Percentiles rank a stretch among this genome's conserved stretches.
phyloP scores from a whole-genome alignment of 164 flowering plant species.

The Echeveria elegans region DNA sequence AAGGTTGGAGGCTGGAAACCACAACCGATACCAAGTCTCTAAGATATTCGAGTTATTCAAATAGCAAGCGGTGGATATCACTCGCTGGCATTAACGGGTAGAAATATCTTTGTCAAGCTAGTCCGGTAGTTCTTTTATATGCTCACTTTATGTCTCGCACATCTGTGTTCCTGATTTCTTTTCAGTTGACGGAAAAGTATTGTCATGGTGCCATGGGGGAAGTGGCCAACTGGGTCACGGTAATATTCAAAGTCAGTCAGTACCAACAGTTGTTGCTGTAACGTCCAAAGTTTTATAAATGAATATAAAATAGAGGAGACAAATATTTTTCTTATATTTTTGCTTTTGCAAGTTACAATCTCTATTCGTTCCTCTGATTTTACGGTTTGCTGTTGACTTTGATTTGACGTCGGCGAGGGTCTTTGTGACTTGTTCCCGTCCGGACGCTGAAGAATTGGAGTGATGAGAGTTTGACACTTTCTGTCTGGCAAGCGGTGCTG shows the following conservation, averaged over 20 bases:
- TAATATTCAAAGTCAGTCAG: constrained; percentile 50
- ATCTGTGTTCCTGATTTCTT: constrained; percentile 6
- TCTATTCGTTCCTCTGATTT: no score
- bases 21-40: constrained; percentile 53
- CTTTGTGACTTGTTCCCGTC: no score
- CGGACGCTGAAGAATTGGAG: no score
- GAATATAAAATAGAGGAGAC: no score
- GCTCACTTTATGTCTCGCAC: not conserved
- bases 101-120: not conserved
- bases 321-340: no score
- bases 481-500: no score
- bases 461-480: no score
- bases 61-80: constrained; percentile 91
- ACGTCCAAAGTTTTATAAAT: no score
- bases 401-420: no score
- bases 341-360: no score
- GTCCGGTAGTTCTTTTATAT: not conserved
- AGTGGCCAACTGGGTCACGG: constrained; percentile 88
- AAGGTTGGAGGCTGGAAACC: constrained; percentile 85
- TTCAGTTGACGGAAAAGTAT: constrained; percentile 71
- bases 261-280: constrained; percentile 58
- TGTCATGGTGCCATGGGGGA: constrained; percentile 97
- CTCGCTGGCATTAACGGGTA: constrained; percentile 82
- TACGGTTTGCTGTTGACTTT: no score
- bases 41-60: constrained; percentile 51